Conservation (phyloP, 805 yeast genomes). For the Starmerella floris region DNA sequence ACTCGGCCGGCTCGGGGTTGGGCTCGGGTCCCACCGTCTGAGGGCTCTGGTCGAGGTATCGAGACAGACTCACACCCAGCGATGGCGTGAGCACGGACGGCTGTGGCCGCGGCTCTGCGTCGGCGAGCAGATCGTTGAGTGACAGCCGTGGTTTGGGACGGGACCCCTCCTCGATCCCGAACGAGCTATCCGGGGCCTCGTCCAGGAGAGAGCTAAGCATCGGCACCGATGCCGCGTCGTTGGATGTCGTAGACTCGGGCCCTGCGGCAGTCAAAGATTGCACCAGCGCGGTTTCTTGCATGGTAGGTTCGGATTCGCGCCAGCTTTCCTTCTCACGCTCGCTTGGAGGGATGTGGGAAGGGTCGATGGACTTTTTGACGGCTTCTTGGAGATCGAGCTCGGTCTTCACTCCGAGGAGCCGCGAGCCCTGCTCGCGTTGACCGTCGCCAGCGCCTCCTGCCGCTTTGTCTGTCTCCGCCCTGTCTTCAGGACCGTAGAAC, state of each 20-base stretch:
- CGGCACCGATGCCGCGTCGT: not conserved
- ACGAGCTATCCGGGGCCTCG: not conserved
- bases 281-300: not conserved
- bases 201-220: constrained; percentile 11
- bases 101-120: not conserved
- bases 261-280: no score
- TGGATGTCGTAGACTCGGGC: not conserved
- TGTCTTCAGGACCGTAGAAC: no score
- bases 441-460: not conserved
- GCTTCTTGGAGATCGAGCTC: constrained; percentile 10
- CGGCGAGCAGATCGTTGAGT: not conserved
- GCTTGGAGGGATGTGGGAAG: not conserved
- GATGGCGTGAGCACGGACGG: not conserved
- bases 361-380: constrained; percentile 1
- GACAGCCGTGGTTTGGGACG: not conserved
- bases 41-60: constrained; percentile 14
- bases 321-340: not conserved
- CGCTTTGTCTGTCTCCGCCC: no score
- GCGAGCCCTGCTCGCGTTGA: not conserved
- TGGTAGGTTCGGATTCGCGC: not conserved
- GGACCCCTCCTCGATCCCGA: not conserved
- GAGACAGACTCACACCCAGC: constrained; percentile 1
- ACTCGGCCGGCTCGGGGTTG: not conserved
- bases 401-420: constrained; percentile 2
- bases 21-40: not conserved